Evolutionary conservation across 1,284 basidiomycete species (phyloP).

Genomic region (Ustilago hordei): DNA sequence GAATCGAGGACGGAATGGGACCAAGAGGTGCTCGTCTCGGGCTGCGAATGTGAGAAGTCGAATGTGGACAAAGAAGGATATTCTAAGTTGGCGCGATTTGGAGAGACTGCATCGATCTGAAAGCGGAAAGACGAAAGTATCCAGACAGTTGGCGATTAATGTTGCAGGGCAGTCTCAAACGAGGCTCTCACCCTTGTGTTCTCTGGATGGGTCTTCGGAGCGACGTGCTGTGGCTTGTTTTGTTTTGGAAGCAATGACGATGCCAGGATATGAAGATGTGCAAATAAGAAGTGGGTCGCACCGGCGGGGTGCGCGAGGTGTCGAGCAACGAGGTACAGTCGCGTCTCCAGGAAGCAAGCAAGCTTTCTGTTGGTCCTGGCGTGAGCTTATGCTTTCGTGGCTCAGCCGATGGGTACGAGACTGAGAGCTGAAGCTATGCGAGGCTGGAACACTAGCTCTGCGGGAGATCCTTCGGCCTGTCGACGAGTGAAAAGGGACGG

Average conservation of each 20-base stretch:
- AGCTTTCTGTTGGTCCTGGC: constrained; percentile 3
- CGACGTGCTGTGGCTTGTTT: not conserved
- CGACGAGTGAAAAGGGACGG: not conserved
- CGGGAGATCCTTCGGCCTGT: too few species aligned
- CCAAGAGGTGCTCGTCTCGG: not conserved
- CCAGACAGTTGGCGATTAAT: not conserved
- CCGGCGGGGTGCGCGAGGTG: constrained; percentile 1
- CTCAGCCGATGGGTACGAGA: not conserved
- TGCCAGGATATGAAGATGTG: constrained; percentile 21
- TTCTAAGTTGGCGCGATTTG: constrained; percentile 3
- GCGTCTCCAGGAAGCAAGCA: not conserved
- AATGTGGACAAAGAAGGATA: not conserved
- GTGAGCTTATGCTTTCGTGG: not conserved
- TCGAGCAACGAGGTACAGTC: not conserved
- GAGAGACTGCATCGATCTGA: constrained; percentile 24
- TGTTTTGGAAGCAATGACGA: not conserved
- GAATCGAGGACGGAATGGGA: too few species aligned
- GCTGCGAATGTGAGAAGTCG: not conserved
- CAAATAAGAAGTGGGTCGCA: constrained; percentile 7
- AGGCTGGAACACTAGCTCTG: not conserved
- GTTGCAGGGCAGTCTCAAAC: not conserved
- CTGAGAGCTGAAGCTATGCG: not conserved
- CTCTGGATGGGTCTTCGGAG: not conserved
- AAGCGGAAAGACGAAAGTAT: not conserved
- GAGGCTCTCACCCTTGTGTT: not conserved